These are phyloP conservation scores for Scheffersomyces cryptocercus DNA, from an alignment of 1,139 yeast genomes.

Conservation along the genomic window DNA sequence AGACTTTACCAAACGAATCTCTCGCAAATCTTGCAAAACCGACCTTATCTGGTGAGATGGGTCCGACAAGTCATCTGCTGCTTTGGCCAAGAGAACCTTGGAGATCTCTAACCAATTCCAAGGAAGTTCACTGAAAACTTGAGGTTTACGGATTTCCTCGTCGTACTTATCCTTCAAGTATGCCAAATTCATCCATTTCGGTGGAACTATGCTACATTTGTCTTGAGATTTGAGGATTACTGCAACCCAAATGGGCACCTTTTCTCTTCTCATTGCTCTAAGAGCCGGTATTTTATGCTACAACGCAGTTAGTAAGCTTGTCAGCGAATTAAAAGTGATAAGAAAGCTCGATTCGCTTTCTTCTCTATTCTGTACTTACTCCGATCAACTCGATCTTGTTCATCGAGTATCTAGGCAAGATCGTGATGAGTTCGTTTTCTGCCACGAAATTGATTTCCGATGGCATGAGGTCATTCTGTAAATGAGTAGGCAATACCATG, in stretches of 20 bases:
- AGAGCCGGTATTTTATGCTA: conserved; percentile 52
- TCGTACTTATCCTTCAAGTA: conserved; percentile 61
- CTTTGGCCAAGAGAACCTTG: conserved; percentile 63
- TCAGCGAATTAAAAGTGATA: not conserved
- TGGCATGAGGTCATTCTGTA: conserved; percentile 65
- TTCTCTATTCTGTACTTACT: conserved; percentile 27
- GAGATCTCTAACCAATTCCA: conserved; percentile 87
- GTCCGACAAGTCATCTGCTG: conserved; percentile 74
- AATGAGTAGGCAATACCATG: conserved; percentile 67
- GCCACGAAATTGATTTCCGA: conserved; percentile 82
- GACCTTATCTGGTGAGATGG: conserved; percentile 67
- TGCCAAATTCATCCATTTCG: conserved; percentile 76
- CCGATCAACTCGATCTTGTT: conserved; percentile 66
- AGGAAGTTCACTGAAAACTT: conserved; percentile 71
- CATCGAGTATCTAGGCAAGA: conserved; percentile 75
- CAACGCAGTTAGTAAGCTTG: conserved; percentile 10
- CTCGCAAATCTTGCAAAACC: conserved; percentile 78
- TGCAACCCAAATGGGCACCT: conserved; percentile 89
- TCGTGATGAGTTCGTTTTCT: conserved; percentile 71
- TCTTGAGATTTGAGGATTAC: conserved; percentile 78
- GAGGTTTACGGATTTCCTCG: conserved; percentile 60
- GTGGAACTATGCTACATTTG: conserved; percentile 83
- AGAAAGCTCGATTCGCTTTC: no score
- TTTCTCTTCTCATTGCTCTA: conserved; percentile 67
- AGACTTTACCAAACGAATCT: conserved; percentile 77